These are phyloP conservation scores for Pseudodiploospora longispora DNA, from an alignment of 2,329 filamentous ascomycete species.

Conservation along the genomic window DNA sequence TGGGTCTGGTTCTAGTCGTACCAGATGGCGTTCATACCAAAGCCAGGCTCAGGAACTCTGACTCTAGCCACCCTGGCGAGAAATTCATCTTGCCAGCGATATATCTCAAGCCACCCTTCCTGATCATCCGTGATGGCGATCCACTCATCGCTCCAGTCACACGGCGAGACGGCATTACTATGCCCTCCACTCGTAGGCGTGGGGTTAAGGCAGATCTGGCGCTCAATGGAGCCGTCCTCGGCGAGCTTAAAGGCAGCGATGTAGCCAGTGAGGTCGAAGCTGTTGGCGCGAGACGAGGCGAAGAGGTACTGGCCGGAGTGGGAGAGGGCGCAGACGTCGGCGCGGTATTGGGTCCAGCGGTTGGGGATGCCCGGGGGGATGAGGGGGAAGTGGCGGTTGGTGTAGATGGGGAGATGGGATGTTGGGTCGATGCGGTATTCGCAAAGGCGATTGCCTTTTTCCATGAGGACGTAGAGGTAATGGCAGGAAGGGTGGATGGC, in stretches of 20 bases:
- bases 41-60: constrained; percentile 77
- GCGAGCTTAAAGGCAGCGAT: constrained; percentile 70
- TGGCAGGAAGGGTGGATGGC: constrained; percentile 71
- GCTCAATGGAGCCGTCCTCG: constrained; percentile 61
- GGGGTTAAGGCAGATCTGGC: constrained; percentile 72
- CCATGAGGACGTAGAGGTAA: constrained; percentile 82
- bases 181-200: constrained; percentile 84
- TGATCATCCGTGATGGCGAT: constrained; percentile 85
- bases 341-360: constrained; percentile 61
- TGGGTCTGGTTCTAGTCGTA: constrained; percentile 46
- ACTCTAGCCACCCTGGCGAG: constrained; percentile 68
- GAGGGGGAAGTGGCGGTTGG: constrained; percentile 65
- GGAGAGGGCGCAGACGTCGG: constrained; percentile 72
- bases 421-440: constrained; percentile 71
- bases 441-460: constrained; percentile 76
- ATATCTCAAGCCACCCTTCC: constrained; percentile 80
- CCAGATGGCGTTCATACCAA: constrained; percentile 96
- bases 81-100: constrained; percentile 77
- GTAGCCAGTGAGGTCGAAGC: constrained; percentile 69
- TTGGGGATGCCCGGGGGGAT: constrained; percentile 63
- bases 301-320: constrained; percentile 68
- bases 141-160: constrained; percentile 81
- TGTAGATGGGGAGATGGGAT: constrained; percentile 71
- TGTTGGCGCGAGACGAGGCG: constrained; percentile 74
- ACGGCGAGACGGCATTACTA: constrained; percentile 79